These are phyloP conservation scores for Tubosaeta sp. DNA, from an alignment of 768 basidiomycete species.

Conservation along the genomic window DNA sequence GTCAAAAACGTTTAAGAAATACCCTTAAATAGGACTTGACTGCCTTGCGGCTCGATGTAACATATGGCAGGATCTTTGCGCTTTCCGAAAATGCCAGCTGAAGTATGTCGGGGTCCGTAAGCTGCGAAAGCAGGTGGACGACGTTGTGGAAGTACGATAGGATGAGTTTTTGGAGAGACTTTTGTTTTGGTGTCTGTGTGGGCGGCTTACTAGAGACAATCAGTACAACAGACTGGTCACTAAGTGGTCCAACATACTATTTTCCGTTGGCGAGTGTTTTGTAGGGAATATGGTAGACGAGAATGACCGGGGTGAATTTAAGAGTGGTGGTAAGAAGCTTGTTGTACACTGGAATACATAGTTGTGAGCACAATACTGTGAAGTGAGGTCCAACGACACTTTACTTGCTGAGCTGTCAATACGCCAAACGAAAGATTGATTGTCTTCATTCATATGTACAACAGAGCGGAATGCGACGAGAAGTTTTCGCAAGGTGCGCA, in stretches of 20 bases:
- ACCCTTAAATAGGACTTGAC: slow-evolving; percentile 88
- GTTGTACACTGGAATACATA: slow-evolving; percentile 82
- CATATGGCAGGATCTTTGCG: slow-evolving; percentile 85
- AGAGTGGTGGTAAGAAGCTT: slow-evolving; percentile 86
- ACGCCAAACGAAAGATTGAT: slow-evolving; percentile 74
- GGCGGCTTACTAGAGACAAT: slow-evolving; percentile 68
- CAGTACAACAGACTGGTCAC: neutral
- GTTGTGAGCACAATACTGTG: neutral
- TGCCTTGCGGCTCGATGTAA: slow-evolving; percentile 77
- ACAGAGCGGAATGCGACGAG: slow-evolving; percentile 91
- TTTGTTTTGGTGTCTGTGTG: slow-evolving; percentile 75
- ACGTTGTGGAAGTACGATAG: slow-evolving; percentile 88
- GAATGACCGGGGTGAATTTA: slow-evolving; percentile 85
- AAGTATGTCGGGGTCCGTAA: slow-evolving; percentile 62
- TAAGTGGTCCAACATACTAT: slow-evolving; percentile 55
- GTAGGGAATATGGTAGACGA: slow-evolving; percentile 84
- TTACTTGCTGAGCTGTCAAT: slow-evolving; percentile 68
- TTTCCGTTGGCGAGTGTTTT: slow-evolving; percentile 79
- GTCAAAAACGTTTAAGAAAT: slow-evolving; percentile 2
- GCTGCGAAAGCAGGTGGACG: slow-evolving; percentile 71
- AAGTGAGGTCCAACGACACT: neutral
- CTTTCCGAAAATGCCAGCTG: slow-evolving; percentile 78
- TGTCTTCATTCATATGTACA: slow-evolving; percentile 83
- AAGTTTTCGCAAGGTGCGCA: slow-evolving; percentile 78
- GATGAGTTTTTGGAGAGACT: slow-evolving; percentile 80